Base-by-base conservation (phyloP, 73 alveolate species). In the Paramecium pentaurelia region DNA sequence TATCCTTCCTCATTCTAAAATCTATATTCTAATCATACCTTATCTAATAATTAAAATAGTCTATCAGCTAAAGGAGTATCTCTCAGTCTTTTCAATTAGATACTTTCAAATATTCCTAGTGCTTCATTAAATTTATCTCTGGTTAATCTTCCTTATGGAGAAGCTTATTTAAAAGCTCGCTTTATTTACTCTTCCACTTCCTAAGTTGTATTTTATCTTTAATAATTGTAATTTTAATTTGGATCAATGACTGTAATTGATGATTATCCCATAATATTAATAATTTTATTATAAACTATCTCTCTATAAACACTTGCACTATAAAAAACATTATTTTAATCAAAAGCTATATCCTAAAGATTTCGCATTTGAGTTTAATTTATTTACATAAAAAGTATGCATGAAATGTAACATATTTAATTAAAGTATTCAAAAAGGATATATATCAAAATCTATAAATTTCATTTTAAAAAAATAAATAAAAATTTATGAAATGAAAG, bases 41-140 rank as follows among this genome's bases (percentile, higher is more conserved):
- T 87, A 87, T 60, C 93, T 22, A 87, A 87, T 64, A 87, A 38
- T 6, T 60, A 34, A 40, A 64, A 87, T 68, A 87, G 47, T 5
- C 89, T 87, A 54, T 87, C 93, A 7, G 75, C 88, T 8, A 87
- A 59, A 60, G 93, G 93, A 18, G 89, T 60, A 8, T 87, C 83
- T 27, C 93, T 54, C 20, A 87, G 22, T 20, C 93, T 73, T 73
- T 64, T 87, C 49, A 87, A 37, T n/a, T 87, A 49, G 27, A 87
- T 20, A 38, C 86, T 64, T 64, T 87, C 93, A 49, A 87, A 60
- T 44, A 87, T 73, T 14, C 88, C 88, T 37, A 87, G 42, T 5
- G 93, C 93, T 36, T 87, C 93, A 87, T 87, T 87, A 64, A 87
- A 87, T 42, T 87, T 87, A 40, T 87, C 80, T 32, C 64, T 87